phyloP scores from a whole-genome alignment of 768 basidiomycete species.

The Hericium alpestre region DNA sequence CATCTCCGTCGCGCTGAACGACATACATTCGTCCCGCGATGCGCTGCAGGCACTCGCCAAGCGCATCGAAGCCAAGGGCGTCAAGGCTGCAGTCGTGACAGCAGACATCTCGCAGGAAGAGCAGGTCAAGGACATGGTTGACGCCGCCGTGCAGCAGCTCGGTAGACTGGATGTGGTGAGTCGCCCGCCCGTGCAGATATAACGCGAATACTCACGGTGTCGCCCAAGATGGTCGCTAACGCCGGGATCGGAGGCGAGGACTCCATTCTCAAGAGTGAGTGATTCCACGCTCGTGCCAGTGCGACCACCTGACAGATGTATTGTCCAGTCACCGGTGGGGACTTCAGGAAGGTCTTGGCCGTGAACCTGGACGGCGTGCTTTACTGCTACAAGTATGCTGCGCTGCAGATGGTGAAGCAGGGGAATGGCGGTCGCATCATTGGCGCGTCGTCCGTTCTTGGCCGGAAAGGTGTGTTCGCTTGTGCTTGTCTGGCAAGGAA shows the following conservation, averaged over 20 bases:
- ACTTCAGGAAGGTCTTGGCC: conserved; percentile 9
- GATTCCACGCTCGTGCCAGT: neutral
- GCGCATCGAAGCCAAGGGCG: neutral
- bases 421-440: conserved; percentile 17
- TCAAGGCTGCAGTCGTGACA: neutral
- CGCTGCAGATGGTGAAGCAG: conserved; percentile 16
- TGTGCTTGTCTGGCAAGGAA: neutral
- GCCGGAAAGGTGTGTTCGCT: neutral
- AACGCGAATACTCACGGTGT: neutral
- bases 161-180: neutral
- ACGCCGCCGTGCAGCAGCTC: neutral
- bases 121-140: neutral
- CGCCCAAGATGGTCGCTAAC: neutral
- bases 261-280: neutral
- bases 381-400: conserved; percentile 16
- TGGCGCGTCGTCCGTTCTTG: conserved; percentile 5
- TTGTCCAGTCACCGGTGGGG: conserved; percentile 12
- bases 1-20: conserved; percentile 36
- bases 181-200: neutral
- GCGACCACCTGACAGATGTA: neutral
- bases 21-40: conserved; percentile 7
- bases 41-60: neutral
- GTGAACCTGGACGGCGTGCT: conserved; percentile 14
- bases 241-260: neutral
- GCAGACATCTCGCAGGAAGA: neutral